Evolutionary conservation across 345 rosid genomes (phyloP), one percentile per base, ranked within the genome.

Genomic region (Balakata baccata): DNA sequence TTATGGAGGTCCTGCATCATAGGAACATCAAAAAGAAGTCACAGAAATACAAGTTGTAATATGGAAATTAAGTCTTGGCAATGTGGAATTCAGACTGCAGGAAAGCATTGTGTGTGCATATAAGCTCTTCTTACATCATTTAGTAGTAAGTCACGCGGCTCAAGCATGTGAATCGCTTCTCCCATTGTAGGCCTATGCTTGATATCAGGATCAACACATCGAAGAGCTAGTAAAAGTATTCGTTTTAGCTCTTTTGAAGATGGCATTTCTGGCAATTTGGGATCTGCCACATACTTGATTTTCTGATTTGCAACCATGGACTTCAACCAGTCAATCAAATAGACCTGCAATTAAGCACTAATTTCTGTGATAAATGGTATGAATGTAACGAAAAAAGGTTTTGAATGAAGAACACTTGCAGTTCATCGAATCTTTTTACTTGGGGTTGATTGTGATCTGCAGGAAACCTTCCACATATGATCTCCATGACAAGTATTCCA

Each of bases 131-230:
- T 84, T 85, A 87, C 91, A 77, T 83, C 86, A 70, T 59, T 70
- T 7, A 89, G 85, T 37, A 88, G 80, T 75, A 90, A 80, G 82
- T 90, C 94, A 56, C 85, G 84, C 0, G 86, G 90, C 81, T 89
- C 89, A 1, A 91, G 88, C 97, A 93, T 93, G 86, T 79, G 87
- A 75, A 89, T 77, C 57, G 89, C 88, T 58, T 87, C 87, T 70
- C 89, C 92, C 90, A 93, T 93, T 65, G 67, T 85, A 16, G 96
- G 94, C 86, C 96, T 86, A 3, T 84, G 84, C 12, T 81, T 72
- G 34, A 74, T 39, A 41, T 91, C 92, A 0, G 83, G 87, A 80
- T 93, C 96, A 0, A 83, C 90, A 45, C 98, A 93, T 25, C 86
- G 84, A 62, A 89, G 86, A 34, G 95, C 85, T 17, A 93, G 70